Percentiles rank a stretch among this genome's conserved stretches.
phyloP scores from a whole-genome alignment of 179 eudicot genomes.

The Spinacia oleracea region DNA sequence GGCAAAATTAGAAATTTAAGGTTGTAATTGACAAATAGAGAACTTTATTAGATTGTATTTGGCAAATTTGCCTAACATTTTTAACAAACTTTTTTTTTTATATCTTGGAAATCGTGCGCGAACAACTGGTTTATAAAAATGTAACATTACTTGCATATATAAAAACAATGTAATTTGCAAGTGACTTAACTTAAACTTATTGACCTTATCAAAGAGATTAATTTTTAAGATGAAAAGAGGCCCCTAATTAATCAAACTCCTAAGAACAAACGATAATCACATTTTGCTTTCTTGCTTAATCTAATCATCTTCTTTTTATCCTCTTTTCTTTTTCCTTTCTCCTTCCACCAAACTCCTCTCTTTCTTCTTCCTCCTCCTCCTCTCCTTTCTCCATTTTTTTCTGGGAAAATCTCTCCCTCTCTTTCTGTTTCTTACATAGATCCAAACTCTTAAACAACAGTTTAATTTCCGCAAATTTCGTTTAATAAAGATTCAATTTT shows the following conservation, averaged over 20 bases:
- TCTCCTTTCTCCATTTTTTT: slow-evolving; percentile 20
- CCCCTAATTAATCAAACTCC: slow-evolving; percentile 1
- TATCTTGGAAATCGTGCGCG: too few relatives aligned
- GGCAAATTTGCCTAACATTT: too few relatives aligned
- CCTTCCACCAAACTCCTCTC: slow-evolving; percentile 4
- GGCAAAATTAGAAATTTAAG: too few relatives aligned
- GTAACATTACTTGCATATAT: too few relatives aligned
- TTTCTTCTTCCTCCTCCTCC: slow-evolving; percentile 8
- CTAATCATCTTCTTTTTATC: background rate
- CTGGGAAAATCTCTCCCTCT: background rate
- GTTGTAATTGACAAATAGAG: too few relatives aligned
- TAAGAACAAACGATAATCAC: slow-evolving; percentile 18
- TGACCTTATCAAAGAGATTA: too few relatives aligned
- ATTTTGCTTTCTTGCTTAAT: slow-evolving; percentile 12
- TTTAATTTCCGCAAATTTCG: slow-evolving; percentile 14
- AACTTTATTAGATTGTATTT: too few relatives aligned
- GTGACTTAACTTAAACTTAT: too few relatives aligned
- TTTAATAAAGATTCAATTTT: slow-evolving; percentile 26
- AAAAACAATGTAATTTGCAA: too few relatives aligned
- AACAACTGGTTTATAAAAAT: too few relatives aligned
- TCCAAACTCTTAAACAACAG: slow-evolving; percentile 19
- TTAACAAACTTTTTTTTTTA: too few relatives aligned
- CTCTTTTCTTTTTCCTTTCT: background rate
- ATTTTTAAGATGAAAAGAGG: too few relatives aligned
- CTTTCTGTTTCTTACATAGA: slow-evolving; percentile 21